Evolutionary conservation across 768 basidiomycete genomes (phyloP).

Genomic region (Phanerodontia chrysosporium): DNA sequence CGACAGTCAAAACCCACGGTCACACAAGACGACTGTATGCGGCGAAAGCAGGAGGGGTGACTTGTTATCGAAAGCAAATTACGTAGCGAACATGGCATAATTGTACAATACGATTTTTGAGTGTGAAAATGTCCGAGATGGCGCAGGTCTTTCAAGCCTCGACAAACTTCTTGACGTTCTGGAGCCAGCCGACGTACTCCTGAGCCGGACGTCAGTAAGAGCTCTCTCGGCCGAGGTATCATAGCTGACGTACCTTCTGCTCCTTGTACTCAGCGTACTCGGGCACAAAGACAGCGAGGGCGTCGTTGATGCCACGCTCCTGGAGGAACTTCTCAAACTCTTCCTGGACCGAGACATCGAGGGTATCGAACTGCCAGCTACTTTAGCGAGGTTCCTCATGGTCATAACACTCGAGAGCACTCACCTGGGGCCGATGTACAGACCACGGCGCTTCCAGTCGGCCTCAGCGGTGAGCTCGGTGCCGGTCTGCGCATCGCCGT

Average conservation of each 20-base stretch:
- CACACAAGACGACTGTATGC: background rate
- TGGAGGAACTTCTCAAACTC: conserved; percentile 87
- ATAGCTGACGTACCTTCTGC: conserved; percentile 65
- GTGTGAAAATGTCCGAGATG: background rate
- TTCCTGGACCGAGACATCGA: conserved; percentile 84
- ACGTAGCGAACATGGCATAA: background rate
- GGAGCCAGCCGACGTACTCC: conserved; percentile 93
- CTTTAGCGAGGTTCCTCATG: background rate
- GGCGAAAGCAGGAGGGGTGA: conserved; percentile 1
- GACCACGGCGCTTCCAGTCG: conserved; percentile 88
- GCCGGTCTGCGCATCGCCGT: conserved; percentile 66
- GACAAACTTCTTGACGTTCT: conserved; percentile 77
- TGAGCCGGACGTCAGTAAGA: conserved; percentile 25
- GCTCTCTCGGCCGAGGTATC: background rate
- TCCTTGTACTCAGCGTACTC: conserved; percentile 90
- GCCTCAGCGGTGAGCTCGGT: conserved; percentile 81
- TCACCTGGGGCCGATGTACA: conserved; percentile 87
- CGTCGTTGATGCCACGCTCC: conserved; percentile 86
- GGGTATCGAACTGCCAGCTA: conserved; percentile 70
- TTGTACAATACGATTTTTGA: conserved; percentile 5
- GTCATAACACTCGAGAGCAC: conserved; percentile 16
- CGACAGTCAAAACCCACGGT: background rate
- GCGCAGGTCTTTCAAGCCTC: conserved; percentile 34
- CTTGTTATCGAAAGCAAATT: background rate
- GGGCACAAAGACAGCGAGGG: conserved; percentile 80